Conservation (phyloP, 2,329 filamentous ascomycete genomes). For the Colletotrichum falcatum region DNA sequence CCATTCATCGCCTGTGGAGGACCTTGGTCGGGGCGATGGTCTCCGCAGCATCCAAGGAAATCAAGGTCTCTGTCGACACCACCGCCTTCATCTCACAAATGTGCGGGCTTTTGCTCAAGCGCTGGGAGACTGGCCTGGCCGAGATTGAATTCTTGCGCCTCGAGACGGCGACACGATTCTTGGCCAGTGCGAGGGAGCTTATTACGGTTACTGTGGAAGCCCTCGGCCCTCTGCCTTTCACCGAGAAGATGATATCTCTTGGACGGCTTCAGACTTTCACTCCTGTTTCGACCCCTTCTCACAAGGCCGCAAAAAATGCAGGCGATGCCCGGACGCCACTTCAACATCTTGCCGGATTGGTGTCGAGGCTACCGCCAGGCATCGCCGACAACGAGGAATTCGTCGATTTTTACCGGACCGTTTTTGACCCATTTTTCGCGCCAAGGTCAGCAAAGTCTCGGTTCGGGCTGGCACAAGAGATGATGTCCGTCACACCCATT, state of each 20-base stretch:
- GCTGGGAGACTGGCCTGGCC: conserved; percentile 74
- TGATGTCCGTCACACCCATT: conserved; percentile 60
- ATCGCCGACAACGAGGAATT: conserved; percentile 60
- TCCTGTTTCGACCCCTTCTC: conserved; percentile 74
- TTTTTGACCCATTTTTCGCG: conserved; percentile 70
- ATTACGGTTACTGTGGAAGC: conserved; percentile 61
- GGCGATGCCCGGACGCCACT: conserved; percentile 69
- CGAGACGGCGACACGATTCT: conserved; percentile 60
- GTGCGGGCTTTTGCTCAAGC: conserved; percentile 73
- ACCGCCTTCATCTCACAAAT: conserved; percentile 81
- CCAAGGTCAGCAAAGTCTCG: conserved; percentile 59
- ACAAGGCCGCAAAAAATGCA: conserved; percentile 65
- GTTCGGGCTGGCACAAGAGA: conserved; percentile 62
- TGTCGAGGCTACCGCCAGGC: conserved; percentile 64
- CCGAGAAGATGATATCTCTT: conserved; percentile 68
- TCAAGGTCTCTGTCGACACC: conserved; percentile 88
- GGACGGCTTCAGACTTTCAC: conserved; percentile 68
- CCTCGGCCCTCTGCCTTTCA: conserved; percentile 71
- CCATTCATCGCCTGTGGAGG: conserved; percentile 67
- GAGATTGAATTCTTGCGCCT: conserved; percentile 63
- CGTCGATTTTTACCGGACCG: conserved; percentile 59
- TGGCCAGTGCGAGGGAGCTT: conserved; percentile 65
- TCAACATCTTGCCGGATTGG: conserved; percentile 72
- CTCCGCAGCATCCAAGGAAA: conserved; percentile 82
- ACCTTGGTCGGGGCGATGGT: conserved; percentile 72